Base-by-base conservation (phyloP, 805 yeast species). In the Limtongozyma cylindracea region DNA sequence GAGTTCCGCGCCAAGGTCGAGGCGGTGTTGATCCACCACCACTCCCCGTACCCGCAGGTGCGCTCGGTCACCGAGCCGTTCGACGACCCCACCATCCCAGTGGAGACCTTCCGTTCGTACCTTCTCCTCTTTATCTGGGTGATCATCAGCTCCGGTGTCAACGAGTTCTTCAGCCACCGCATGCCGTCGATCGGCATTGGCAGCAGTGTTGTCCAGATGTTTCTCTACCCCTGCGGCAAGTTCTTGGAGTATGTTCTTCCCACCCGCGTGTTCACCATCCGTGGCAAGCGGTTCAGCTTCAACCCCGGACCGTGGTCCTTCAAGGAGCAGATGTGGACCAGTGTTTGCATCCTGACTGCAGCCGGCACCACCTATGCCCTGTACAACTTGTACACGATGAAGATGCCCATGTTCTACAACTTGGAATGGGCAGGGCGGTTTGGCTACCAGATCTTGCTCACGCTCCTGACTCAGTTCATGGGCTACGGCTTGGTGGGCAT, bases 301-400 rank as follows among this genome's bases (percentile, higher is more conserved):
- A 63, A 63, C 36, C 70, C 69, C 3, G 71, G 74, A 7, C 69
- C 70, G 8, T 69, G 73, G 69, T 44, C 50, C 15, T 47, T 39
- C 29, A 67, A 67, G 34, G 76, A 67, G 32, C 77, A 68, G 37
- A 62, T 65, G 66, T 49, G 68, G 26, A 48, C 69, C 2, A 61
- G 76, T 6, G 33, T 53, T 14, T 43, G 45, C 33, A 46, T 35
- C 32, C 37, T 47, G 19, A 46, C 48, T 13, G 45, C 49, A 19
- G 33, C 34, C 17, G 31, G 43, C 17, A 30, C 34, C 23, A 30
- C 36, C 20, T 44, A 27, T 19, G 57, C 35, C 3, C 36, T 40
- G 13, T 31, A 44, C 23, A 35, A 41, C 24, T 34, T 53, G 13
- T 30, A 30, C 9, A 35, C 34, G 5, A 13, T 13, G 15, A 13